Evolutionary conservation across 2,329 filamentous ascomycete genomes (phyloP), one percentile per base, ranked within the genome.

Genomic region (Scleromitrula shiraiana): DNA sequence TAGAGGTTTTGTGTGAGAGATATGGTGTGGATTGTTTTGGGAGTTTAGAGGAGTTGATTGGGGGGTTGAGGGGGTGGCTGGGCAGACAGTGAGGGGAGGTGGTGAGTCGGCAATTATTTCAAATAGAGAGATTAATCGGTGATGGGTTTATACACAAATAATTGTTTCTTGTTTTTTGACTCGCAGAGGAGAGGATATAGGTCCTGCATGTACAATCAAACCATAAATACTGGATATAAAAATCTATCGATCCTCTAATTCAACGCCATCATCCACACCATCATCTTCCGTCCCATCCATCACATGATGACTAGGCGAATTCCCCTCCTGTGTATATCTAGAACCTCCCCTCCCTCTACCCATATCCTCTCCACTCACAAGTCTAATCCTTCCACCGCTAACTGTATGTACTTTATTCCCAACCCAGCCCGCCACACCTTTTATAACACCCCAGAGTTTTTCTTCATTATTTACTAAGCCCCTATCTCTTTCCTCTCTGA

Each of bases 391-490:
- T 0, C 82, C 82, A 1, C 79, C 71, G 1, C 75, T 77, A 5
- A 69, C 67, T 35, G 65, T 70, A 36, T 70, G 68, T 2, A 85
- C 65, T 51, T 72, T 74, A 43, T 72, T 73, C 5, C 76, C 75
- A 12, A 85, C 65, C 81, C 82, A 86, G 4, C 65, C 68, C 0
- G 73, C 78, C 0, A 72, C 68, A 10, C 64, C 66, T 46, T 69
- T 71, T 33, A 87, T 70, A 6, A 75, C 53, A 5, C 63, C 68
- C 83, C 84, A 88, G 1, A 89, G 64, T 54, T 71, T 71, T 60
- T 88, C 84, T 61, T 88, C 78, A 4, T 72, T 69, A 50, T 79
- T 75, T 27, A 72, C 66, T 46, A 78, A 65, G 22, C 56, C 61
- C 7, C 70, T 67, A 37, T 75, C 69, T 33, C 45, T 24, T 27